Evolutionary conservation across 2,329 filamentous ascomycete genomes (phyloP).

Genomic region (Verticillium dahliae): DNA sequence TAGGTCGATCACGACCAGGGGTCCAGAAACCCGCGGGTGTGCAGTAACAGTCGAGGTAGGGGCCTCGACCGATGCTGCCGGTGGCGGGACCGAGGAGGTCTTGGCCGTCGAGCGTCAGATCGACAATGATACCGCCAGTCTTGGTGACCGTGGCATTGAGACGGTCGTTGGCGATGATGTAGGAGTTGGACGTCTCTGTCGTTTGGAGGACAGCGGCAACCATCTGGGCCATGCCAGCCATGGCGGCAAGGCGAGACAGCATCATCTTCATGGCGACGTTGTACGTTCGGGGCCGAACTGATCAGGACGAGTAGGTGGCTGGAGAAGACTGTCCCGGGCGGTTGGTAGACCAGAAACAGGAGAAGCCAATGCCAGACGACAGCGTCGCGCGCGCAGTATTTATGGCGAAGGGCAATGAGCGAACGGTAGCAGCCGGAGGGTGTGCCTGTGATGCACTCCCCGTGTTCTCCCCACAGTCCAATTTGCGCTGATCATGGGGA

Average conservation of each 20-base stretch:
- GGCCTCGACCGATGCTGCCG: constrained; percentile 39
- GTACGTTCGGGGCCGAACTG: background rate
- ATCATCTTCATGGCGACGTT: background rate
- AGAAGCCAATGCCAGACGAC: background rate
- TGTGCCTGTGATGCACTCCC: background rate
- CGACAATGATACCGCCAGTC: constrained; percentile 26
- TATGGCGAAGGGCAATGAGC: background rate
- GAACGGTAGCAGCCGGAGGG: background rate
- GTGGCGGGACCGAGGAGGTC: constrained; percentile 40
- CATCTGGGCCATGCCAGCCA: constrained; percentile 1
- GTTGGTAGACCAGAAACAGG: background rate
- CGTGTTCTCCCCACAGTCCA: background rate
- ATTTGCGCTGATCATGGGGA: background rate
- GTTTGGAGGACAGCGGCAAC: constrained; percentile 21
- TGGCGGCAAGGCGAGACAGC: background rate
- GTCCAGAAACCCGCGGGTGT: constrained; percentile 49
- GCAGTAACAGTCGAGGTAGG: constrained; percentile 56
- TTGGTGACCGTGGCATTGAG: constrained; percentile 29
- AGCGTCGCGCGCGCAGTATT: background rate
- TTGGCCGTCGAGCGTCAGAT: constrained; percentile 24
- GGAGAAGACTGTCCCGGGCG: background rate
- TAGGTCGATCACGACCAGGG: constrained; percentile 39
- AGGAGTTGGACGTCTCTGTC: constrained; percentile 24
- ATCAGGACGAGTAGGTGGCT: background rate
- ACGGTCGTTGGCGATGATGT: constrained; percentile 30